phyloP scores from a whole-genome alignment of 2,329 filamentous ascomycete species.

The Dactylellina drechsleri region DNA sequence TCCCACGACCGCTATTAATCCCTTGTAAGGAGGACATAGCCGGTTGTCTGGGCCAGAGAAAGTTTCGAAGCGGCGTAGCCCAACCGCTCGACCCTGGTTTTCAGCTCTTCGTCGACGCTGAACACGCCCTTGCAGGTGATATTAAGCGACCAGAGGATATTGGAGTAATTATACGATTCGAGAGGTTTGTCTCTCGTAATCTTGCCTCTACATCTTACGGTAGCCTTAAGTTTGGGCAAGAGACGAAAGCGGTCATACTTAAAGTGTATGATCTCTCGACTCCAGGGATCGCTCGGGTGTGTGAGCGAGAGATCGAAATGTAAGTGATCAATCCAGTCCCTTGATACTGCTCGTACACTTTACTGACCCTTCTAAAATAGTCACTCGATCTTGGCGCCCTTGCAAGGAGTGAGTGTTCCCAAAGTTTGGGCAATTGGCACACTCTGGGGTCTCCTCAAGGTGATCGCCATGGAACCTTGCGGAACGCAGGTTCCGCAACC shows the following conservation, averaged over 20 bases:
- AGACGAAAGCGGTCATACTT: slow-evolving; percentile 21
- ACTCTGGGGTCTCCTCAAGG: slow-evolving; percentile 30
- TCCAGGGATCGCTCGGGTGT: slow-evolving; percentile 7
- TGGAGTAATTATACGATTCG: slow-evolving; percentile 3
- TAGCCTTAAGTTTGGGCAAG: background rate
- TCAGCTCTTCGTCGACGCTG: background rate
- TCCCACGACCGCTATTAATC: background rate
- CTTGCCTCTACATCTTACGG: slow-evolving; percentile 26
- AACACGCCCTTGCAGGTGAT: background rate
- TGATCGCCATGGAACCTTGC: slow-evolving; percentile 37
- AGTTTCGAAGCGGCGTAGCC: background rate
- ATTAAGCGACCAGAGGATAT: background rate
- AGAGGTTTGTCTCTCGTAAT: slow-evolving; percentile 28
- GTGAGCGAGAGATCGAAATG: slow-evolving; percentile 25
- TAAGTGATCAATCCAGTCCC: slow-evolving; percentile 1
- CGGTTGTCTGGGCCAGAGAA: background rate
- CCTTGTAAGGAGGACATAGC: background rate
- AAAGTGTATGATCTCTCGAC: slow-evolving; percentile 43
- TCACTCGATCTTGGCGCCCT: slow-evolving; percentile 9
- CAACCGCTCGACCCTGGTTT: background rate
- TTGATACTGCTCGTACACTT: background rate
- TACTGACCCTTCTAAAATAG: slow-evolving; percentile 16
- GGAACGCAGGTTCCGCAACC: slow-evolving; percentile 18
- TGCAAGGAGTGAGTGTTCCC: slow-evolving; percentile 26
- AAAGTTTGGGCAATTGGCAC: slow-evolving; percentile 34